These are phyloP conservation scores for Mariannaea sp. DNA, from an alignment of 2,329 filamentous ascomycete species.

Conservation along the genomic window DNA sequence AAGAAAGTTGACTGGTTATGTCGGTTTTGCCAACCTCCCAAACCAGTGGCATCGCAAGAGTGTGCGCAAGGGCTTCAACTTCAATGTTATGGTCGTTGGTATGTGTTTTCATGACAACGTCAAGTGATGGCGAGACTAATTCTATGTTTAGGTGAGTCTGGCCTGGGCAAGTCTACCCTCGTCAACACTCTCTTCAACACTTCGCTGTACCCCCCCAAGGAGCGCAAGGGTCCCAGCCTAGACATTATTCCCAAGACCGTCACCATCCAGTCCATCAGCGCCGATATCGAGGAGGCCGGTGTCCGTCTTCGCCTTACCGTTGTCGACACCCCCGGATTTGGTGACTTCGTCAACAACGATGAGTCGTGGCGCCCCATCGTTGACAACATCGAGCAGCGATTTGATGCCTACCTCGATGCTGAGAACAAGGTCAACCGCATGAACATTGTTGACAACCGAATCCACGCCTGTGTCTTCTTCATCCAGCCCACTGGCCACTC, in stretches of 20 bases:
- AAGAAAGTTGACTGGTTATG: conserved; percentile 96
- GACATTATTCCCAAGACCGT: conserved; percentile 99
- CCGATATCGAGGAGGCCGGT: conserved; percentile 97
- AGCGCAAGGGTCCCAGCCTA: conserved; percentile 95
- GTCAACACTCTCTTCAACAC: conserved; percentile 99
- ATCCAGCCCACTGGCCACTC: conserved; percentile 99
- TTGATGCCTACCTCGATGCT: conserved; percentile 96
- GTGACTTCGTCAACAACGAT: conserved; percentile 99
- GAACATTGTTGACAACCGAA: conserved; percentile 99
- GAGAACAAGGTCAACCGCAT: conserved; percentile 99
- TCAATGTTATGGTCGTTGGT: conserved; percentile 99
- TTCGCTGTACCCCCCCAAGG: conserved; percentile 96
- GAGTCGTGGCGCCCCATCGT: conserved; percentile 99
- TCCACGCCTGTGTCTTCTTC: conserved; percentile 99
- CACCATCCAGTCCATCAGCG: conserved; percentile 91
- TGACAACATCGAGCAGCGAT: conserved; percentile 99
- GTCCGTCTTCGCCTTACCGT: conserved; percentile 95
- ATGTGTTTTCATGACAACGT: conserved; percentile 50
- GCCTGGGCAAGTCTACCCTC: conserved; percentile 96
- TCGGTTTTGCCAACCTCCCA: conserved; percentile 97
- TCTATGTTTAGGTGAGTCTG: conserved; percentile 82
- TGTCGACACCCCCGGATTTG: conserved; percentile 96
- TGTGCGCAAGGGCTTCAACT: conserved; percentile 99
- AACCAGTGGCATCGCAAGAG: conserved; percentile 99
- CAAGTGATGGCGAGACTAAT: background rate